Evolutionary conservation across 2,329 filamentous ascomycete species (phyloP).

Genomic region (Cercospora beticola): DNA sequence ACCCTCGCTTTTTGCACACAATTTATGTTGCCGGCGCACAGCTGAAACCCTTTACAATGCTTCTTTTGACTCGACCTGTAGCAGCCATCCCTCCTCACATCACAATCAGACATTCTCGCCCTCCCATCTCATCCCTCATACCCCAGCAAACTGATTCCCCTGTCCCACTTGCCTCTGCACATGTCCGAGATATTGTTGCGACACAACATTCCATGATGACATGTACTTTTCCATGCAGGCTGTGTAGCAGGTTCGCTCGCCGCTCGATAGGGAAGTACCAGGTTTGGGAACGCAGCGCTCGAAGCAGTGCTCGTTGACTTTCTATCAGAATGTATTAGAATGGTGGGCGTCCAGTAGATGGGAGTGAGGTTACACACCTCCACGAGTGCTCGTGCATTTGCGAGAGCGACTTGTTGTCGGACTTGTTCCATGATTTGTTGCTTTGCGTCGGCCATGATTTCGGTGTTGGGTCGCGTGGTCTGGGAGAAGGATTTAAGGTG

Average conservation of each 20-base stretch:
- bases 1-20: neutral
- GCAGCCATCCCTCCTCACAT: neutral
- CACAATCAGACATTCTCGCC: neutral
- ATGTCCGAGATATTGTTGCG: constrained; percentile 50
- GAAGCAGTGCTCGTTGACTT: constrained; percentile 59
- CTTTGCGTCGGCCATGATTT: constrained; percentile 45
- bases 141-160: constrained; percentile 6
- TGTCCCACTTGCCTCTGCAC: constrained; percentile 45
- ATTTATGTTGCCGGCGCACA: neutral
- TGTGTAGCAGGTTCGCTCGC: constrained; percentile 52
- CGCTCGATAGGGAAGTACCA: constrained; percentile 50
- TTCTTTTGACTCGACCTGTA: neutral
- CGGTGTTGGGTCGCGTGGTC: neutral
- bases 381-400: constrained; percentile 53
- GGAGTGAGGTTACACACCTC: constrained; percentile 40
- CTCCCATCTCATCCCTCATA: neutral
- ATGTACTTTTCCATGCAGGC: constrained; percentile 59
- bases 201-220: constrained; percentile 53
- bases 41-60: constrained; percentile 18
- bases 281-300: constrained; percentile 56
- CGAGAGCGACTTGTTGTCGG: constrained; percentile 53
- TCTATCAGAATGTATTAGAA: constrained; percentile 40
- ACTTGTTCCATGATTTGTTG: constrained; percentile 53
- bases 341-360: too few relatives aligned
- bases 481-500: neutral